A percentile compares a stretch with the other conserved stretches of the same genome.
These are phyloP conservation scores for Boletales sp. DNA, from an alignment of 768 basidiomycete genomes.

Conservation along the genomic window DNA sequence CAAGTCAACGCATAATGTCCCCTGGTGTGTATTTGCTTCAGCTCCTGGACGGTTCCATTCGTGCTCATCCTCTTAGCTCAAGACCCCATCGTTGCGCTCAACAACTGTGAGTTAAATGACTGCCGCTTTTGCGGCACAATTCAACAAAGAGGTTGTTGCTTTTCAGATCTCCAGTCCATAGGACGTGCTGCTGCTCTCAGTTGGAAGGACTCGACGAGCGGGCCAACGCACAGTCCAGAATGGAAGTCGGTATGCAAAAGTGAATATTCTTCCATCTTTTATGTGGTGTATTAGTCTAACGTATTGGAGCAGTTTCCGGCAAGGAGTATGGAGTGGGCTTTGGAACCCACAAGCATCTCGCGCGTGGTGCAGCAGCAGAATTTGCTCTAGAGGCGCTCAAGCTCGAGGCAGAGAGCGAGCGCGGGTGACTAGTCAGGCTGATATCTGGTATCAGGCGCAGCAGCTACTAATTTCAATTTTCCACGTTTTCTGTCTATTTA, in stretches of 20 bases:
- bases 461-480: neutral
- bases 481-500: slow-evolving; percentile 3
- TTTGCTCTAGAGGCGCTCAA: slow-evolving; percentile 36
- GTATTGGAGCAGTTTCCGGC: slow-evolving; percentile 44
- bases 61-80: slow-evolving; percentile 19
- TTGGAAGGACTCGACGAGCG: slow-evolving; percentile 49
- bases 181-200: slow-evolving; percentile 43
- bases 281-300: slow-evolving; percentile 8
- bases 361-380: slow-evolving; percentile 41
- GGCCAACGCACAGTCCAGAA: slow-evolving; percentile 40
- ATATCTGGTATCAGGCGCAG: neutral
- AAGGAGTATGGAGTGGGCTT: slow-evolving; percentile 44
- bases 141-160: neutral
- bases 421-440: slow-evolving; percentile 8
- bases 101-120: slow-evolving; percentile 36
- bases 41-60: neutral
- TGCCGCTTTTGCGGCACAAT: neutral
- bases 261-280: slow-evolving; percentile 25
- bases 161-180: slow-evolving; percentile 52
- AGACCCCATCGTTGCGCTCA: slow-evolving; percentile 33
- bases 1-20: slow-evolving; percentile 23
- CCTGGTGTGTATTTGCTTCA: slow-evolving; percentile 7
- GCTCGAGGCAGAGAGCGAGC: slow-evolving; percentile 15
- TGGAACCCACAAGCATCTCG: slow-evolving; percentile 49
- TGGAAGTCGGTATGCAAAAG: slow-evolving; percentile 66